These are phyloP conservation scores for Verticillium isaacii DNA, from an alignment of 2,329 filamentous ascomycete genomes.

Conservation along the genomic window DNA sequence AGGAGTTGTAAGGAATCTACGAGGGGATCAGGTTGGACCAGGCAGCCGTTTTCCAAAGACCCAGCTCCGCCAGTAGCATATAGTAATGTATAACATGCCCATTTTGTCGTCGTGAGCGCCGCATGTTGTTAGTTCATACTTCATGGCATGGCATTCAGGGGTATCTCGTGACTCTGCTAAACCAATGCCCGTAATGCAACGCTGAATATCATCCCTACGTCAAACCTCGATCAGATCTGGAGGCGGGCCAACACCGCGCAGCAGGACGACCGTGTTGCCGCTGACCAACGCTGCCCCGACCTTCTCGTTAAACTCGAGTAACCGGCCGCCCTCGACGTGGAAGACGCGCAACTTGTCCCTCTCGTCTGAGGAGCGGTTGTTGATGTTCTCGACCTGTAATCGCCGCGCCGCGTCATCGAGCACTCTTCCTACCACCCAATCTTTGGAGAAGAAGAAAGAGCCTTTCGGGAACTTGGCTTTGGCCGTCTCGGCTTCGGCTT, in stretches of 20 bases:
- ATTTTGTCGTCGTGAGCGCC: not conserved
- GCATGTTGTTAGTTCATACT: not conserved
- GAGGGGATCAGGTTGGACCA: not conserved
- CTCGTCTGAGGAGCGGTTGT: conserved; percentile 72
- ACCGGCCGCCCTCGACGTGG: conserved; percentile 82
- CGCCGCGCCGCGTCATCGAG: conserved; percentile 73
- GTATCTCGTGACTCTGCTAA: not conserved
- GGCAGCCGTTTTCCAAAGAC: not conserved
- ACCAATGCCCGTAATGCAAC: not conserved
- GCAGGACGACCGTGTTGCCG: conserved; percentile 84
- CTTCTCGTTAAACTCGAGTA: conserved; percentile 87
- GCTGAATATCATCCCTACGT: not conserved
- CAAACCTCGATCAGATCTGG: conserved; percentile 63
- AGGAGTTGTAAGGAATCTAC: conserved; percentile 8
- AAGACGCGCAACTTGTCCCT: conserved; percentile 81
- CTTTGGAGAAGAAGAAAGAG: conserved; percentile 73
- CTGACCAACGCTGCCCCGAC: conserved; percentile 67
- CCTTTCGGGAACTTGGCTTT: conserved; percentile 78
- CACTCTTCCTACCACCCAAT: conserved; percentile 86
- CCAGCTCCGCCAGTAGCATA: not conserved
- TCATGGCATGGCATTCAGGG: not conserved
- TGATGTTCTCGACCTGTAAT: conserved; percentile 77
- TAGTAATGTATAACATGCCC: not conserved
- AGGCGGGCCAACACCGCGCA: conserved; percentile 80
- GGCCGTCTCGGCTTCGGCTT: conserved; percentile 83